Evolutionary conservation across 2,329 filamentous ascomycete genomes (phyloP).

Genomic region (Alternaria postmessia): DNA sequence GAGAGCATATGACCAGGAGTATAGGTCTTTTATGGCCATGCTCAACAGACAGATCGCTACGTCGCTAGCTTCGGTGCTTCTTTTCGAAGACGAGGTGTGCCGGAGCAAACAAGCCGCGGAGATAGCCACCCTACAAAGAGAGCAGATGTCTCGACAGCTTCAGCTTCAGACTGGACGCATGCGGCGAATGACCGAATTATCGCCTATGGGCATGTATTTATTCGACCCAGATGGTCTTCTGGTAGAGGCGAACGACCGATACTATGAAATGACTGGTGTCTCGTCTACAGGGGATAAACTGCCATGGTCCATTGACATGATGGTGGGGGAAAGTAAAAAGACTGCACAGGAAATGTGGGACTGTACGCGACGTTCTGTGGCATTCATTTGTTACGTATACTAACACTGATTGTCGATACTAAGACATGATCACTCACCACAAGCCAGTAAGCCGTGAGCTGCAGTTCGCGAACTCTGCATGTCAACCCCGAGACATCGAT

Average conservation of each 20-base stretch:
- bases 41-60: conserved; percentile 45
- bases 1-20: conserved; percentile 46
- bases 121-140: conserved; percentile 37
- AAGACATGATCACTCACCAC: conserved; percentile 43
- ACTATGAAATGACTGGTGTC: conserved; percentile 59
- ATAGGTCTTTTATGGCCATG: conserved; percentile 40
- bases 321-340: conserved; percentile 48
- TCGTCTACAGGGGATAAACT: conserved; percentile 49
- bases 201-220: conserved; percentile 45
- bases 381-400: not conserved
- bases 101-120: conserved; percentile 37
- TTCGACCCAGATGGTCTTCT: conserved; percentile 53
- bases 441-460: conserved; percentile 54
- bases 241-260: conserved; percentile 56
- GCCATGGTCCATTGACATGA: conserved; percentile 55
- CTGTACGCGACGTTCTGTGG: conserved; percentile 1
- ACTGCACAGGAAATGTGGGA: conserved; percentile 52
- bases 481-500: conserved; percentile 44
- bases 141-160: conserved; percentile 38
- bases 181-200: conserved; percentile 46
- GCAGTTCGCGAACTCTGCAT: conserved; percentile 50
- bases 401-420: not conserved
- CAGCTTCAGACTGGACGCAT: conserved; percentile 44
- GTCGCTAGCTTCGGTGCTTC: conserved; percentile 44
- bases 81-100: conserved; percentile 46